A percentile compares a stretch with the other conserved stretches of the same genome.
Conservation (phyloP, 371 early-diverging fungal genomes). For the Zychaea mexicana region DNA sequence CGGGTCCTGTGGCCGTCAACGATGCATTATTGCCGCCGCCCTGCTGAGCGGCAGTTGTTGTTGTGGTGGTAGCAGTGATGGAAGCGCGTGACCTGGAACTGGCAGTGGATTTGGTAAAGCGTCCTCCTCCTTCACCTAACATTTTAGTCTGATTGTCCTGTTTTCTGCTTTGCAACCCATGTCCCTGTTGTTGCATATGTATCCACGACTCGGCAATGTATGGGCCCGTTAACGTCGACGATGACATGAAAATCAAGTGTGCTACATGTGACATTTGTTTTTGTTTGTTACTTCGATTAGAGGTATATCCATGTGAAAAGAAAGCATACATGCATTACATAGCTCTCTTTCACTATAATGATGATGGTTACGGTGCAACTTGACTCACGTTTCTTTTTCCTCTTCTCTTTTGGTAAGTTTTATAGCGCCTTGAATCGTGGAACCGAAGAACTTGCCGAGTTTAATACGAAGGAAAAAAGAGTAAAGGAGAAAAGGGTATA, state of each 20-base stretch:
- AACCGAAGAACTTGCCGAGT: neutral
- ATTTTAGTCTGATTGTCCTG: conserved; percentile 8
- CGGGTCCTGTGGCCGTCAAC: no score
- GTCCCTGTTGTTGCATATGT: conserved; percentile 42
- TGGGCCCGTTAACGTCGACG: conserved; percentile 43
- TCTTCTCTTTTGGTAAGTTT: neutral
- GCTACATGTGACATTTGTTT: neutral
- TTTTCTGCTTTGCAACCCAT: conserved; percentile 17
- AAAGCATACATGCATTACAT: no score
- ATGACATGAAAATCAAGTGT: conserved; percentile 34
- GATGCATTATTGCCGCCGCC: no score
- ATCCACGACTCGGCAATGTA: conserved; percentile 44
- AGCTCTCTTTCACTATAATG: no score
- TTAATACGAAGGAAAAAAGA: neutral
- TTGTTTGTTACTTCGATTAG: no score
- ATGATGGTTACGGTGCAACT: no score
- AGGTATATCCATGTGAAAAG: no score
- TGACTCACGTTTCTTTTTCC: neutral
- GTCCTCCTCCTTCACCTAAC: conserved; percentile 8
- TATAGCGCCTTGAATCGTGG: neutral
- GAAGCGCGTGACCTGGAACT: conserved; percentile 21
- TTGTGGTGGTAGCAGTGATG: neutral
- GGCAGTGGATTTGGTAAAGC: conserved; percentile 21
- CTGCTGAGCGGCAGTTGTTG: neutral
- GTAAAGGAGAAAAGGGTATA: neutral